Conservation (phyloP, 768 basidiomycete genomes). For the Kwoniella bestiolae region DNA sequence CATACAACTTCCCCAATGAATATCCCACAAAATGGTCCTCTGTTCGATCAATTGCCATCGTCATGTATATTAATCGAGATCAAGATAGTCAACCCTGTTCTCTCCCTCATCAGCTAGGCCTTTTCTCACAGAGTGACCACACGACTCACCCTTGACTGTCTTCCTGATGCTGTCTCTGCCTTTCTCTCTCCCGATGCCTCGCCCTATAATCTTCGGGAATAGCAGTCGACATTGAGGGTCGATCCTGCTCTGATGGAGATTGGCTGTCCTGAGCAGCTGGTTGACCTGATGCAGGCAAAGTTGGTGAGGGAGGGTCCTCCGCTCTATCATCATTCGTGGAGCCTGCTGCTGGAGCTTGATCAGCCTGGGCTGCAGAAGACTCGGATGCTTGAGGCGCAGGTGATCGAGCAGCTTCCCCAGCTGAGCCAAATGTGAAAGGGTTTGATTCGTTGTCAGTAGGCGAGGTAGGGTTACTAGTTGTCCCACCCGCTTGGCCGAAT, state of each 20-base stretch:
- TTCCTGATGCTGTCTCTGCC: constrained; percentile 18
- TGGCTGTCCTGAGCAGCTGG: not conserved
- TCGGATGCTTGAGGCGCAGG: not conserved
- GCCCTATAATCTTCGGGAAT: constrained; percentile 47
- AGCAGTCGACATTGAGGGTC: constrained; percentile 24
- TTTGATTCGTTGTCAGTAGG: constrained; percentile 14
- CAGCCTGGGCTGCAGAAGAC: not conserved
- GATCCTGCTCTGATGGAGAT: not conserved
- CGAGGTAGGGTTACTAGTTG: constrained; percentile 31
- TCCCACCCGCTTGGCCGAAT: constrained; percentile 40
- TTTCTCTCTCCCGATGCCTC: constrained; percentile 39
- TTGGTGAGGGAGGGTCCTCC: not conserved
- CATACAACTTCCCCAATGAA: not conserved
- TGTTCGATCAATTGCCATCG: not conserved
- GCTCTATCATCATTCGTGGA: no score
- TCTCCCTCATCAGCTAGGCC: not conserved
- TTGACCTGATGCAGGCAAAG: constrained; percentile 15
- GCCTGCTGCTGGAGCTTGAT: no score
- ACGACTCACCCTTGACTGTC: constrained; percentile 17
- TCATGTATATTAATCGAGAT: constrained; percentile 10
- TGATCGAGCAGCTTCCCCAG: constrained; percentile 2
- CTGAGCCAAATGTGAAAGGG: constrained; percentile 10
- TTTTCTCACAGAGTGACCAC: not conserved
- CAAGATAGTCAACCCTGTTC: constrained; percentile 18
- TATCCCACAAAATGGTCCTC: no score